Base-by-base conservation (phyloP, 2,329 filamentous ascomycete genomes). In the Emydomyces testavorans region DNA sequence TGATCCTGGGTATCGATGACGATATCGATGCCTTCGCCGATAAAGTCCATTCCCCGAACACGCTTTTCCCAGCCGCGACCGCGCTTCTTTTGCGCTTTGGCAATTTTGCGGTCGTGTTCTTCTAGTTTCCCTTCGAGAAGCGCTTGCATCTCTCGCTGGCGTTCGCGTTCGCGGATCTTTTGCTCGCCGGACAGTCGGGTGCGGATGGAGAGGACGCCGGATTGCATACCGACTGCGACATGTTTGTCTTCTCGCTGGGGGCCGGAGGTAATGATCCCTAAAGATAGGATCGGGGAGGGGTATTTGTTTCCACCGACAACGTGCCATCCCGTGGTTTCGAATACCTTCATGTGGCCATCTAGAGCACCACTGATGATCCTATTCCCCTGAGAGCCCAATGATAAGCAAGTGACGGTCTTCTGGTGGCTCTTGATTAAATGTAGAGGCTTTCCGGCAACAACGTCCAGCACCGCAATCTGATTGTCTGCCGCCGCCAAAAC, bases 291-390 rank as follows among this genome's bases (percentile, higher is more conserved):
- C 1, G 92, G 92, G 1, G 87, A 85, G 4, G 87, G 82, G 66
- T 96, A 98, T 68, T 96, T 98, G 52, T 84, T 80, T 44, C 86
- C 90, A 32, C 86, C 83, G n/a, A 96, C 89, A 6, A 96, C 85
- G 62, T 95, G 94, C 92, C 92, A 98, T 43, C 79, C 82, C 0
- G 81, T 82, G 1, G 89, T 95, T 68, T 96, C 90, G 59, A 94
- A 96, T 32, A 98, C 80, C 69, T 98, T 98, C 69, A 96, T 82
- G 66, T 96, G 92, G 7, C 92, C 93, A 64, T 98, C 92, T 38
- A 98, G 74, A 16, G 83, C 88, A 65, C 88, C 92, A 54, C 83
- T 89, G 46, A 98, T 77, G 49, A 98, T 75, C 43, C 92, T 79
- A 43, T 79, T 79, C 39, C 85, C 85, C 56, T 84, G 79, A 37